phyloP scores from a whole-genome alignment of 257 asterid species.

The Nicotiana obtusifolia region DNA sequence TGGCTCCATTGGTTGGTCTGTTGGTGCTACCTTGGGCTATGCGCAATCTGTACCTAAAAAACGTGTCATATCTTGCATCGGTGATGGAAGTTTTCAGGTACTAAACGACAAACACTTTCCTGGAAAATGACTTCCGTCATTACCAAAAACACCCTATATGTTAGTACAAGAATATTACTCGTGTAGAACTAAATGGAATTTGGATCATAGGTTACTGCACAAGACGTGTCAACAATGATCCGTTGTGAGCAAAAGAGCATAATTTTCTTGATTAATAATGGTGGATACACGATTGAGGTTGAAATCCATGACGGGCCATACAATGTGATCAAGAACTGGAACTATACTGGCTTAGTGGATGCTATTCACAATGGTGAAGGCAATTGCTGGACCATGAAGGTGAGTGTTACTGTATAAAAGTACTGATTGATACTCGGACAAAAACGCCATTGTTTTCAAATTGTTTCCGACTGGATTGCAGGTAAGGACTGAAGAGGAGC shows the following conservation, averaged over 20 bases:
- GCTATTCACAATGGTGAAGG: conserved; percentile 63
- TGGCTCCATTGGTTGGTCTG: conserved; percentile 48
- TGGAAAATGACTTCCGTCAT: background rate
- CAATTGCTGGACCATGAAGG: conserved; percentile 71
- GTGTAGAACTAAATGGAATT: background rate
- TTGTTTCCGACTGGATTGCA: background rate
- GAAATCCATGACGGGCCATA: conserved; percentile 76
- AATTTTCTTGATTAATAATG: conserved; percentile 67
- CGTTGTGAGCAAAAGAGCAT: conserved; percentile 48
- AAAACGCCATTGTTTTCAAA: background rate
- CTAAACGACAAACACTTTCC: background rate
- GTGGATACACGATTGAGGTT: conserved; percentile 69
- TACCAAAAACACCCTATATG: background rate
- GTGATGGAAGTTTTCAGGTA: conserved; percentile 81
- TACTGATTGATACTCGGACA: background rate
- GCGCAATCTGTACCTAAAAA: conserved; percentile 53
- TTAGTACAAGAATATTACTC: background rate
- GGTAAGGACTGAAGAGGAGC: conserved; percentile 58
- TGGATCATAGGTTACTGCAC: conserved; percentile 49
- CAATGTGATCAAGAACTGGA: conserved; percentile 73
- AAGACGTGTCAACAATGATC: conserved; percentile 67
- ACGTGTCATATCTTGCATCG: conserved; percentile 56
- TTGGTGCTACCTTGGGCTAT: conserved; percentile 66
- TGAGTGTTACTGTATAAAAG: background rate
- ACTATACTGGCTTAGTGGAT: conserved; percentile 55